These are phyloP conservation scores for Polytrichum commune DNA, from an alignment of 225 moss, liverwort and hornwort genomes.

Conservation along the genomic window DNA sequence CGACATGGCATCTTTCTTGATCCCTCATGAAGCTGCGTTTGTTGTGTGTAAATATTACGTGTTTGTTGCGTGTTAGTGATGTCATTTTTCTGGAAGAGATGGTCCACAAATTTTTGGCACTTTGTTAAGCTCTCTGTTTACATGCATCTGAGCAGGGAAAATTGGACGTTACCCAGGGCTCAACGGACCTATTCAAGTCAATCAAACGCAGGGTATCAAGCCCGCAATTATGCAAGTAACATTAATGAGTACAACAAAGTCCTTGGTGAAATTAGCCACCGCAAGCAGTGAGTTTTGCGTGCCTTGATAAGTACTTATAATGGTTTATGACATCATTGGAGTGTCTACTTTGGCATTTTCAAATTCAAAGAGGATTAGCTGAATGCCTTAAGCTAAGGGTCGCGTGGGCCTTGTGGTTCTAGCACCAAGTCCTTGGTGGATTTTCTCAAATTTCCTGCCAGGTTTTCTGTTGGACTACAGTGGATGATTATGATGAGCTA, in stretches of 20 bases:
- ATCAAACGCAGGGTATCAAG: conserved; percentile 16
- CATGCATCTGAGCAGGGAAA: conserved; percentile 19
- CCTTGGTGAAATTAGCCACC: conserved; percentile 24
- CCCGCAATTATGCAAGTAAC: conserved; percentile 42
- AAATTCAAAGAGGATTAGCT: too few relatives aligned
- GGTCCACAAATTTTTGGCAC: not conserved
- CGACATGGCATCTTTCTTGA: not conserved
- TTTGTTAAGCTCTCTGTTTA: conserved; percentile 1
- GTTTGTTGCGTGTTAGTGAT: too few relatives aligned
- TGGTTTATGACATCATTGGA: not conserved
- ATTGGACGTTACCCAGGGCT: conserved; percentile 9
- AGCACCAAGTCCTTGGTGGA: not conserved
- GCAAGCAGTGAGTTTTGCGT: conserved; percentile 25
- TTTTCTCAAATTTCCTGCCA: not conserved
- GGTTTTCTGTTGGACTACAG: not conserved
- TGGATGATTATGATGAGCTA: not conserved
- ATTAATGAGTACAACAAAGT: conserved; percentile 42
- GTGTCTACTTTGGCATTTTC: not conserved
- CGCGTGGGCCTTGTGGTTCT: not conserved
- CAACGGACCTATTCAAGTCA: conserved; percentile 21
- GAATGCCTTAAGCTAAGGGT: too few relatives aligned
- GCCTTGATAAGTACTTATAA: too few relatives aligned
- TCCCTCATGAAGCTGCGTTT: not conserved
- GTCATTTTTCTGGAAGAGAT: not conserved
- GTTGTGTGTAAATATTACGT: not conserved